A percentile compares a stretch with the other conserved stretches of the same genome.
These are phyloP conservation scores for Agaricus subrufescens DNA, from an alignment of 768 basidiomycete genomes.

Conservation along the genomic window DNA sequence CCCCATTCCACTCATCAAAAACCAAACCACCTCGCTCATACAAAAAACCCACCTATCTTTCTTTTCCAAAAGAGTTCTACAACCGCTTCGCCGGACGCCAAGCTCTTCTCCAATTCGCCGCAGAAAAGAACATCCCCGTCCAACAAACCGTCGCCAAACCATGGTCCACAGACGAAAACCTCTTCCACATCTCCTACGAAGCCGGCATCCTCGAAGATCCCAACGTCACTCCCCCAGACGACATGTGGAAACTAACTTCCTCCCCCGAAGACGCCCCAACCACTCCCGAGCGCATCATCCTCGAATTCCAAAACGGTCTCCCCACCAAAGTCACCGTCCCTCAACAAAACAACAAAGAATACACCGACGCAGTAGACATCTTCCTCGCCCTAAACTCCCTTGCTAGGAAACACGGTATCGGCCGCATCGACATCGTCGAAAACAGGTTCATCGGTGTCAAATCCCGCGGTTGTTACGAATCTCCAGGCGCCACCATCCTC, in stretches of 20 bases:
- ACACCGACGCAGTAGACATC: slow-evolving; percentile 93
- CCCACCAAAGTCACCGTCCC: slow-evolving; percentile 75
- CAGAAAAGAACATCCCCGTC: slow-evolving; percentile 85
- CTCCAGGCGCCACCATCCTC: slow-evolving; percentile 93
- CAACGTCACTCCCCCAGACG: slow-evolving; percentile 84
- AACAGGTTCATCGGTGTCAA: slow-evolving; percentile 99
- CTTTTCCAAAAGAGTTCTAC: slow-evolving; percentile 71
- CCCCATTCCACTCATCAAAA: neutral
- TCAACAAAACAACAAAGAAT: slow-evolving; percentile 42
- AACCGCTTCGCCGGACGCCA: slow-evolving; percentile 94
- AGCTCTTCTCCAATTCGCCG: slow-evolving; percentile 87
- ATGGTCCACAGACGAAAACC: slow-evolving; percentile 99
- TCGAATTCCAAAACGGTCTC: slow-evolving; percentile 85
- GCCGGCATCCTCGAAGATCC: slow-evolving; percentile 99
- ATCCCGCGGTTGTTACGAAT: slow-evolving; percentile 99
- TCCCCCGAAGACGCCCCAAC: slow-evolving; percentile 79
- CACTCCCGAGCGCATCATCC: slow-evolving; percentile 70
- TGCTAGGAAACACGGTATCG: slow-evolving; percentile 92
- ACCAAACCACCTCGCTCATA: too few species aligned
- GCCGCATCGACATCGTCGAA: slow-evolving; percentile 98
- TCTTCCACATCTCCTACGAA: slow-evolving; percentile 99
- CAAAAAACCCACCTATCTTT: neutral
- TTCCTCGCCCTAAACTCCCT: slow-evolving; percentile 89
- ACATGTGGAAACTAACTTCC: slow-evolving; percentile 99
- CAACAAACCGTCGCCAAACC: slow-evolving; percentile 94